Evolutionary conservation across 306 rosid genomes (phyloP), one percentile per base, ranked within the genome.

Genomic region (Hippophae tibetana): DNA sequence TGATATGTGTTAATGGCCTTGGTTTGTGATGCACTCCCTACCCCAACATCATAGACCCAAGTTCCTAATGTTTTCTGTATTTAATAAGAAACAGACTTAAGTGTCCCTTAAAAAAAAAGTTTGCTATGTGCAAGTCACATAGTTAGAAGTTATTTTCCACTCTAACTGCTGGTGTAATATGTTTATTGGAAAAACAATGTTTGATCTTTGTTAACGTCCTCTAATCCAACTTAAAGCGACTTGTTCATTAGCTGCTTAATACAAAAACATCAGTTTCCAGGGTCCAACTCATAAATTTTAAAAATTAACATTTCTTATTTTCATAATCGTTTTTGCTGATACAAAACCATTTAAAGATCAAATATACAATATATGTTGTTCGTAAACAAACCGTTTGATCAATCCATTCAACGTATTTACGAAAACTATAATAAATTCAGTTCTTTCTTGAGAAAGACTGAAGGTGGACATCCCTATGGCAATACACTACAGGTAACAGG

Each of bases 261-360:
- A 5, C 14, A 49, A 12, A 6, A 8, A 1, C 6, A 3, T 8
- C 12, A 48, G 1, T 10, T 10, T 48, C 12, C 52, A 12, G 13
- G 12, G 0, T 5, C 7, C 5, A 48, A 48, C 8, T 8, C 8
- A 18, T 49, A 12, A 23, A 13, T 48, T 48, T 48, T 5, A 0
- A 6, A 10, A 55, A 5, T 44, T 13, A 41, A 25, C 26, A 65
- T 14, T 26, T 55, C 44, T 13, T 51, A 59, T 69, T 69, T 26
- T 9, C 42, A 57, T 59, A 50, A 8, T 13, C 63, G 41, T 50
- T 25, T 43, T 43, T 54, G 46, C 23, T 64, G 53, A 42, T 18
- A 46, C 40, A 43, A 58, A 43, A 43, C 8, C 52, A 23, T 31
- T 50, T 50, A 14, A 58, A 44, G 44, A 31, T 31, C 12, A 49